Evolutionary conservation across 352 stramenopile species (phyloP), one percentile per base, ranked within the genome.

Genomic region (Pythium vanterpoolii): DNA sequence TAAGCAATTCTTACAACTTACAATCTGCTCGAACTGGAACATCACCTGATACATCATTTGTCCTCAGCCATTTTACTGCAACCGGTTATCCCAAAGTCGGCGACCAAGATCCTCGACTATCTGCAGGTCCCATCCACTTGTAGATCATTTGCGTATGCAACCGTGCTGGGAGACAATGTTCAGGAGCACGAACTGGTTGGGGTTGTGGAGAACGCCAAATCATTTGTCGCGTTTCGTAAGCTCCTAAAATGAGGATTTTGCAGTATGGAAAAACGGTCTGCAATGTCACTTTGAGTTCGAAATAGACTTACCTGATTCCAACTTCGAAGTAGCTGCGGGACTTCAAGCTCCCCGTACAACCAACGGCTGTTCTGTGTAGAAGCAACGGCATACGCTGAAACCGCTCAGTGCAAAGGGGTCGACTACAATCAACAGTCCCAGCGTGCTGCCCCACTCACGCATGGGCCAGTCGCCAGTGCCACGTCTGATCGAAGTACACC

Each of bases 211-310:
- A 88, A 89, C 64, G 54, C 64, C n/a, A 83, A 75, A 55, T 82
- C 81, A 10, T 90, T 90, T 44, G 77, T 90, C 11, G 70, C 77
- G 11, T 90, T 90, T 65, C 71, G 63, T 1, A 90, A 90, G 53
- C 66, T 88, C 24, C 57, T 75, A 54, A 73, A 74, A 69, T 69
- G 33, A 56, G 11, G 23, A 45, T 27, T 3, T 9, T 9, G 9
- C 1, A 13, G 38, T 38, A 34, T 42, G 8, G 18, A 36, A 21
- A 24, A 16, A 36, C 34, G 16, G 49, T 47, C 24, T 5, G 5
- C 33, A 5, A 57, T 26, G 31, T 14, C 13, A 7, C 34, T 24
- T 24, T 34, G 24, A 5, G 24, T 39, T 49, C 38, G 51, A 39
- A 58, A 58, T 58, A 58, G 51, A 50, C 34, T 31, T 27, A 40